Base-by-base conservation (phyloP, 345 rosid genomes). In the Atalantia buxifolia region DNA sequence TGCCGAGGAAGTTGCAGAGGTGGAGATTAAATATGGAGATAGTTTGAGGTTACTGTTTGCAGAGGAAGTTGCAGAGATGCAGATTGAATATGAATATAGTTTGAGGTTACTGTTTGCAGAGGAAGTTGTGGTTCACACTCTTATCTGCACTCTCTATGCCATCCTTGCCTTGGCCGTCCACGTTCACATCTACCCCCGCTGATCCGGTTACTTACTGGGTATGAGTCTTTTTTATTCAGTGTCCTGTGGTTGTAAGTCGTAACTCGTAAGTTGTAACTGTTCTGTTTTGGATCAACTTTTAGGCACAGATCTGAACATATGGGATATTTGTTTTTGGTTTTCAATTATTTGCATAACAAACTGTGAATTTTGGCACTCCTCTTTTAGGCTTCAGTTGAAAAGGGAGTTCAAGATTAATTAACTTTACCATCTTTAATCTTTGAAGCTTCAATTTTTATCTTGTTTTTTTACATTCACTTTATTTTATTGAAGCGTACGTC, bases 151-250 rank as follows among this genome's bases (percentile, higher is more conserved):
- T 60, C 77, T 89, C 66, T 92, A 94, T 75, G 84, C 98, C 22
- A 79, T 96, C 80, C 83, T 96, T 77, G 80, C 92, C 88, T 42
- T 96, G 77, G 99, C 92, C 12, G 84, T 90, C 69, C 90, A 88
- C 77, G 82, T 94, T 76, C 99, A 94, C 81, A 92, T 94, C 94
- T 89, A 93, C 76, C 86, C 93, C 21, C 97, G 95, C 2, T 94
- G 82, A 88, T 18, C 72, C 12, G 42, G 70, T 16, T 25, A 24
- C 36, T 59, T 19, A 16, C 36, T 59, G 65, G 66, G 64, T n/a
- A n/a, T 57, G 76, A 55, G 10, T 31, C 12, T 63, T 40, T 40
- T 40, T 13, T 4, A 45, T 77, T 70, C 62, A 31, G 61, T 79
- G 64, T 79, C 78, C 77, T 81, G 72, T 72, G 61, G 7, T 72